Conservation (phyloP, 1,284 basidiomycete species). For the Cryptococcus sp. region DNA sequence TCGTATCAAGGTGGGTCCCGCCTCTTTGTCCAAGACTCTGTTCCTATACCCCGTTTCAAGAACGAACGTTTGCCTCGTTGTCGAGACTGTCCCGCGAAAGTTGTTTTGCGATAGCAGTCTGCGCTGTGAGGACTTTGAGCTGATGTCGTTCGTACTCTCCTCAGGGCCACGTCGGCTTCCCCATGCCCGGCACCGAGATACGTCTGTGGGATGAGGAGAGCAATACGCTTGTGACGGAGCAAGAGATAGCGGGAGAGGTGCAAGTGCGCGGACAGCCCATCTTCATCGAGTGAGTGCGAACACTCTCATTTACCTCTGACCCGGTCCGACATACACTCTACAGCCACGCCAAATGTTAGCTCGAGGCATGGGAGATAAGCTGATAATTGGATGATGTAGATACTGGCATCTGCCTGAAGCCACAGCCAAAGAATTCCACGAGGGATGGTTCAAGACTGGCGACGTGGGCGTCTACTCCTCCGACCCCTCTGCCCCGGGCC, state of each 20-base stretch:
- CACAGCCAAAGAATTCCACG: conserved; percentile 39
- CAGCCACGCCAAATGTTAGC: not conserved
- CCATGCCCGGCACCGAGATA: conserved; percentile 40
- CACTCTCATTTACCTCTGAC: too few relatives aligned
- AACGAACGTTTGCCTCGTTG: not conserved
- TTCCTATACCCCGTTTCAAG: not conserved
- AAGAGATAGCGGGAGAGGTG: conserved; percentile 41
- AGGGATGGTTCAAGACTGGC: conserved; percentile 52
- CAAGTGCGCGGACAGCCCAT: conserved; percentile 43
- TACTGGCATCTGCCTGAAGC: conserved; percentile 47
- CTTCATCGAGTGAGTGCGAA: conserved; percentile 32
- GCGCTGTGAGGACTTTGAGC: not conserved
- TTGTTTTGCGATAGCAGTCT: too few relatives aligned
- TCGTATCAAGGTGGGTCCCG: conserved; percentile 33
- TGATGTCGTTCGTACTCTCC: not conserved
- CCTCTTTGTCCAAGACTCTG: not conserved
- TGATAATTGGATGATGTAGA: conserved; percentile 1
- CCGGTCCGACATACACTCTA: not conserved
- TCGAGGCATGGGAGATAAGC: not conserved
- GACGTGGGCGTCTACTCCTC: conserved; percentile 44
- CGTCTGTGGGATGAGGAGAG: conserved; percentile 39
- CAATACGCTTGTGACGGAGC: conserved; percentile 14
- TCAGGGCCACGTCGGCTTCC: conserved; percentile 45
- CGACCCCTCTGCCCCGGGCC: conserved; percentile 24
- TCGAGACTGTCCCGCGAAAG: too few relatives aligned